Percentiles rank a stretch among this genome's conserved stretches.
phyloP scores from a whole-genome alignment of 129 eudicot species.

The Lonicera japonica region DNA sequence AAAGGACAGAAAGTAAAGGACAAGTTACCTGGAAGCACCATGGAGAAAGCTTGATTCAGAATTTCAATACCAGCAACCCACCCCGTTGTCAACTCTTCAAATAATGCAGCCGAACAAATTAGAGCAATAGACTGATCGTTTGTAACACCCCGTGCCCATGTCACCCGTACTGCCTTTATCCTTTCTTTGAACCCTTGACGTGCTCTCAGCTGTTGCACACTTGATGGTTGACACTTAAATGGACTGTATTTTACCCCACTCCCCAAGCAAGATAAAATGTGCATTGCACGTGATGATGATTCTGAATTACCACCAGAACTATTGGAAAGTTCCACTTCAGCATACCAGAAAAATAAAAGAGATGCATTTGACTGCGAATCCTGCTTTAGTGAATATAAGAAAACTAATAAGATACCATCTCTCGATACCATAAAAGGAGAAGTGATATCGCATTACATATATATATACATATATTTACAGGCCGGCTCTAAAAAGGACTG shows the following conservation, averaged over 20 bases:
- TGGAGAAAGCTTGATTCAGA: constrained; percentile 59
- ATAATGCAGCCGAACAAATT: constrained; percentile 86
- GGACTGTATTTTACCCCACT: constrained; percentile 72
- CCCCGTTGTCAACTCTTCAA: constrained; percentile 84
- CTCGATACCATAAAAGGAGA: not conserved
- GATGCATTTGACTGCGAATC: constrained; percentile 54
- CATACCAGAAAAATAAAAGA: constrained; percentile 76
- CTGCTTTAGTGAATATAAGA: constrained; percentile 30
- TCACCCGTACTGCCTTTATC: constrained; percentile 40
- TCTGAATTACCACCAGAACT: constrained; percentile 36
- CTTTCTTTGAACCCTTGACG: constrained; percentile 91
- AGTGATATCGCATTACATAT: no score
- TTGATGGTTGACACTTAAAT: constrained; percentile 67
- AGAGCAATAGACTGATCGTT: constrained; percentile 72
- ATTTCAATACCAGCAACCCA: constrained; percentile 59
- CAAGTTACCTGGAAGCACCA: constrained; percentile 81
- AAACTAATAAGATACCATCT: not conserved
- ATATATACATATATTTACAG: no score
- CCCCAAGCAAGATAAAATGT: constrained; percentile 81
- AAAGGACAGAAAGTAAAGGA: not conserved
- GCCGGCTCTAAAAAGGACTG: no score
- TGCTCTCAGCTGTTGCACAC: constrained; percentile 72
- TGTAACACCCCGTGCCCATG: constrained; percentile 51
- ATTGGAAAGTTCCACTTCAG: constrained; percentile 65
- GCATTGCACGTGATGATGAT: constrained; percentile 57